Conservation (phyloP, 371 early-diverging fungal species). For the Actinomortierella wolfii region DNA sequence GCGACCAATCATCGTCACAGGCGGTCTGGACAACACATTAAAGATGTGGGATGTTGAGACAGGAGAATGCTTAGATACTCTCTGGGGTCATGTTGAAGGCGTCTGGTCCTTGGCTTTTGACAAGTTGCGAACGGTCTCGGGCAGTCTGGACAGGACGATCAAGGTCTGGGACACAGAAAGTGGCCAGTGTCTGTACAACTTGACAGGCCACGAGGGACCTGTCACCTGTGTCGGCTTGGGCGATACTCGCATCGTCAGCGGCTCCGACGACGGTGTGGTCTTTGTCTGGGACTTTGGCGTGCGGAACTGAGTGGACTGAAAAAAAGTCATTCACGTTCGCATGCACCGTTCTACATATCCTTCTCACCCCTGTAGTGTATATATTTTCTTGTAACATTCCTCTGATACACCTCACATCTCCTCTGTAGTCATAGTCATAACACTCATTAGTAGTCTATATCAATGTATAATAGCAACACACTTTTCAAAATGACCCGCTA, state of each 20-base stretch:
- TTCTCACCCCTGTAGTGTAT: too few species aligned
- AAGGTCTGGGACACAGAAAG: constrained; percentile 95
- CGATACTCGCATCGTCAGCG: constrained; percentile 87
- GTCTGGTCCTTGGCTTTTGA: constrained; percentile 91
- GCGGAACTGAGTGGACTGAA: constrained; percentile 9
- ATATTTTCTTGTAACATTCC: too few species aligned
- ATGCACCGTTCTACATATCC: too few species aligned
- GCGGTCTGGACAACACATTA: constrained; percentile 90
- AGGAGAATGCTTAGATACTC: constrained; percentile 79
- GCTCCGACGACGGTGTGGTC: constrained; percentile 83
- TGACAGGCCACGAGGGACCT: constrained; percentile 69
- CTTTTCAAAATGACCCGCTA: too few species aligned
- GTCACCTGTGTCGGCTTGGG: constrained; percentile 80
- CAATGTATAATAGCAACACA: too few species aligned
- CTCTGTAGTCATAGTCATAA: too few species aligned
- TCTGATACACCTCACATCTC: too few species aligned
- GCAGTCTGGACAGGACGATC: constrained; percentile 88
- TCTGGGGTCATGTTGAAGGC: constrained; percentile 92
- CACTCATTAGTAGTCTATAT: too few species aligned
- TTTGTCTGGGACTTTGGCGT: constrained; percentile 79
- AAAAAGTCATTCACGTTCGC: background rate
- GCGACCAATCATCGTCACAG: constrained; percentile 75
- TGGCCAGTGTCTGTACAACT: constrained; percentile 78
- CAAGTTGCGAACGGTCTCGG: constrained; percentile 89
- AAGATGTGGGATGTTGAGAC: constrained; percentile 83